These are phyloP conservation scores for Chaetomiaceae sp. DNA, from an alignment of 2,329 filamentous ascomycete genomes.

Conservation along the genomic window DNA sequence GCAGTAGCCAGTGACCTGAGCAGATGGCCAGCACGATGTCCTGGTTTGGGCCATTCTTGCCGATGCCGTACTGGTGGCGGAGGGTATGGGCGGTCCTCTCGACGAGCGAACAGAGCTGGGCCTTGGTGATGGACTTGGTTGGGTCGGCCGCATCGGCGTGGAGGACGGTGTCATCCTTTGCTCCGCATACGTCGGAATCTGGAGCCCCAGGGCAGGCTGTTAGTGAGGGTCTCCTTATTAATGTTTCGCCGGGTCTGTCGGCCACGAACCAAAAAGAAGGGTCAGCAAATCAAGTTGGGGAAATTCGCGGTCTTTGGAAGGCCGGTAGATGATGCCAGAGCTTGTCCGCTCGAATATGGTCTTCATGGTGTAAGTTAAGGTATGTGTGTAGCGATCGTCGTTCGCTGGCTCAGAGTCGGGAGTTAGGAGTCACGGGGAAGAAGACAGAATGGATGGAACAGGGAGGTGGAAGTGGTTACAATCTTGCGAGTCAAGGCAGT, in stretches of 20 bases:
- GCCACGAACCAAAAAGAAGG: constrained; percentile 37
- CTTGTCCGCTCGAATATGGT: constrained; percentile 28
- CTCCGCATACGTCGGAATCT: constrained; percentile 34
- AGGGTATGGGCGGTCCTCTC: constrained; percentile 52
- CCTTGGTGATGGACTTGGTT: constrained; percentile 48
- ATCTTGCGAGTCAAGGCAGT: too few species aligned
- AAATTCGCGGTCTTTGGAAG: constrained; percentile 30
- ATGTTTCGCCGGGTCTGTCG: not conserved
- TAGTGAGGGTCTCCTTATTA: not conserved
- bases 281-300: constrained; percentile 39
- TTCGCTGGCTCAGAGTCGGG: too few species aligned
- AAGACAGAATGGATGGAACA: too few species aligned
- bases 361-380: constrained; percentile 24
- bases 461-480: too few species aligned
- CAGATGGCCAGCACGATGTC: constrained; percentile 55
- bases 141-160: constrained; percentile 55
- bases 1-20: constrained; percentile 51
- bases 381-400: too few species aligned
- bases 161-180: constrained; percentile 46
- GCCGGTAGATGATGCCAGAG: constrained; percentile 37
- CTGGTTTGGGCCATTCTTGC: constrained; percentile 41
- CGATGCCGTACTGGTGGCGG: constrained; percentile 48
- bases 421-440: too few species aligned
- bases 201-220: constrained; percentile 5
- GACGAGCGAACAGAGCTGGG: constrained; percentile 42